These are phyloP conservation scores for Multifurca ochricompacta DNA, from an alignment of 768 basidiomycete species.

Conservation along the genomic window DNA sequence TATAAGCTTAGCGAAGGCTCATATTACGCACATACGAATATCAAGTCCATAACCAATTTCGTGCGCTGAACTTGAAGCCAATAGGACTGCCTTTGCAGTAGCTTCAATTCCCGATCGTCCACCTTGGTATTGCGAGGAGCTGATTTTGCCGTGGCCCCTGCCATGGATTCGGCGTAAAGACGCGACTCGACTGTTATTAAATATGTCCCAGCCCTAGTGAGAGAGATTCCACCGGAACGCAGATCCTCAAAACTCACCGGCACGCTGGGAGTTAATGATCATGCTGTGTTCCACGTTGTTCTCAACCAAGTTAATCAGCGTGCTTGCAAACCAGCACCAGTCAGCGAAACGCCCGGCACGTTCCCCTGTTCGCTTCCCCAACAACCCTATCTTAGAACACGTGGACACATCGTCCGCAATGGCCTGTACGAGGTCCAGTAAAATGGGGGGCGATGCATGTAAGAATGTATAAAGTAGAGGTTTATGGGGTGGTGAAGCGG, in stretches of 20 bases:
- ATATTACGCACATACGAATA: constrained; percentile 68
- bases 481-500: constrained; percentile 27
- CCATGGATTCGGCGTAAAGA: constrained; percentile 65
- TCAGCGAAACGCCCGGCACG: constrained; percentile 70
- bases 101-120: constrained; percentile 62
- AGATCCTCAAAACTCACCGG: constrained; percentile 37
- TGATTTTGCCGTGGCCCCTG: constrained; percentile 61
- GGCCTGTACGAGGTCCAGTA: constrained; percentile 69
- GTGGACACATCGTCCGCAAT: constrained; percentile 74
- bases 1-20: constrained; percentile 13
- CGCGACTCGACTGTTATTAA: constrained; percentile 54
- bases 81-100: constrained; percentile 63
- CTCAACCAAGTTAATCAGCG: constrained; percentile 74
- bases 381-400: constrained; percentile 60
- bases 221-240: background rate
- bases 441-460: constrained; percentile 73
- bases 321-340: constrained; percentile 82
- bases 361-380: constrained; percentile 56
- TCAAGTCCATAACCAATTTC: constrained; percentile 77
- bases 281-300: constrained; percentile 74
- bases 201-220: constrained; percentile 7
- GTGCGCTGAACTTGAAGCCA: constrained; percentile 65
- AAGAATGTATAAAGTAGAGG: constrained; percentile 69
- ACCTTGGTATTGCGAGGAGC: constrained; percentile 47
- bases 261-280: constrained; percentile 51